These are phyloP conservation scores for Zygosaccharomyces bisporus DNA, from an alignment of 805 yeast genomes.

Conservation along the genomic window DNA sequence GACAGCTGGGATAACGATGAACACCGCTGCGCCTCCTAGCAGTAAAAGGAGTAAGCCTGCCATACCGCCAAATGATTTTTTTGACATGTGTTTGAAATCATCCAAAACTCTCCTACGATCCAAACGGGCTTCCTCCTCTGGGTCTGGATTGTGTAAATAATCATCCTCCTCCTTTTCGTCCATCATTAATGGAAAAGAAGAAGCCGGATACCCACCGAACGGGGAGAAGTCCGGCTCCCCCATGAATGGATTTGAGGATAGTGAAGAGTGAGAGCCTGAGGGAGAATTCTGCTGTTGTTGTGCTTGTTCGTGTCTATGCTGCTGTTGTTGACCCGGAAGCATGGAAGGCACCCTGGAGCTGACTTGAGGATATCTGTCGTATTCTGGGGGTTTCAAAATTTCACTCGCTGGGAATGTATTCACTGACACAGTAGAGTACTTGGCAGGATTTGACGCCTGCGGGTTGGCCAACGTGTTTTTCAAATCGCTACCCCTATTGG, in stretches of 20 bases:
- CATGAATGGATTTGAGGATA: conserved; percentile 40
- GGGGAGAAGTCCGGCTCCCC: conserved; percentile 73
- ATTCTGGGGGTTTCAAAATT: conserved; percentile 48
- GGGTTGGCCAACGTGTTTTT: not conserved
- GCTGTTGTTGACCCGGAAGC: conserved; percentile 9
- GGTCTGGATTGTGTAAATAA: conserved; percentile 93
- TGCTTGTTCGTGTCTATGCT: not conserved
- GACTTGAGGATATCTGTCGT: conserved; percentile 63
- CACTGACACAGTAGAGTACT: conserved; percentile 17
- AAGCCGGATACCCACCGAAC: conserved; percentile 95
- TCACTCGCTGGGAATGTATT: conserved; percentile 19
- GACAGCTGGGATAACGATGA: conserved; percentile 76
- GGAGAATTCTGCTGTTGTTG: conserved; percentile 26
- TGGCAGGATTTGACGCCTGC: conserved; percentile 7
- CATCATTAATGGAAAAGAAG: conserved; percentile 84
- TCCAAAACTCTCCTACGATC: conserved; percentile 64
- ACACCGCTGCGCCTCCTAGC: conserved; percentile 59
- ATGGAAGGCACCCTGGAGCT: conserved; percentile 56
- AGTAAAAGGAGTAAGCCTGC: conserved; percentile 55
- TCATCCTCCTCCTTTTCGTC: conserved; percentile 96
- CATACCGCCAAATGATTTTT: conserved; percentile 56
- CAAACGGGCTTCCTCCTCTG: conserved; percentile 82
- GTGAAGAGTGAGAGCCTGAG: conserved; percentile 25
- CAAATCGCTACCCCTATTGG: conserved; percentile 17
- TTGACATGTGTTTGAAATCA: conserved; percentile 66